Conservation (phyloP, 2,329 filamentous ascomycete species). For the Gyromitra esculenta region DNA sequence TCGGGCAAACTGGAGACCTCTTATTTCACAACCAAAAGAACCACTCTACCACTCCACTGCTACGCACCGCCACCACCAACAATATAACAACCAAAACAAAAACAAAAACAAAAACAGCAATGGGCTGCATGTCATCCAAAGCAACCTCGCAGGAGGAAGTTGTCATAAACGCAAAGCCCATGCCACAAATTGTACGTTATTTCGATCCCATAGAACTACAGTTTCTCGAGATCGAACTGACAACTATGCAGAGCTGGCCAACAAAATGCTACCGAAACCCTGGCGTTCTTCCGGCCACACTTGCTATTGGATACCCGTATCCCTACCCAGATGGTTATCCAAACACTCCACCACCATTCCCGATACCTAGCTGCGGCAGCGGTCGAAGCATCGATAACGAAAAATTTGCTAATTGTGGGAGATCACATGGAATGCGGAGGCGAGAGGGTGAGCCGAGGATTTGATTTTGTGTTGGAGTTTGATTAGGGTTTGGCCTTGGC, state of each 20-base stretch:
- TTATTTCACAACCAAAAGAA: conserved; percentile 12
- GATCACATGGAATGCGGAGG: conserved; percentile 35
- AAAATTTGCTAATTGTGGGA: conserved; percentile 36
- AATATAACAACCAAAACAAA: neutral
- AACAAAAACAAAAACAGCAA: neutral
- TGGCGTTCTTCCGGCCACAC: conserved; percentile 48
- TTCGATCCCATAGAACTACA: conserved; percentile 52
- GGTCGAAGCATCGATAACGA: conserved; percentile 13
- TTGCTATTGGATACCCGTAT: conserved; percentile 53
- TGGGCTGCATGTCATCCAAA: conserved; percentile 52
- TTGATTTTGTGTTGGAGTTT: conserved; percentile 22
- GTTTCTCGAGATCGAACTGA: conserved; percentile 51
- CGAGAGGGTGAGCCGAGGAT: conserved; percentile 33
- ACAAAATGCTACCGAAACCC: conserved; percentile 53
- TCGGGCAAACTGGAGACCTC: neutral
- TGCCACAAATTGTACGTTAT: conserved; percentile 49
- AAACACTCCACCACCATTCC: conserved; percentile 45
- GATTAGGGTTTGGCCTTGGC: neutral
- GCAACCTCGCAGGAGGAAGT: conserved; percentile 39
- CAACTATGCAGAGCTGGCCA: conserved; percentile 53
- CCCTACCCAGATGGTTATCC: conserved; percentile 51
- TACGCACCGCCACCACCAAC: neutral
- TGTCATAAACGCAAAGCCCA: conserved; percentile 45
- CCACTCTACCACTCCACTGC: neutral
- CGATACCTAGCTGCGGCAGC: conserved; percentile 26